Conservation (phyloP, 1,139 yeast species). For the Pichia sp. region DNA sequence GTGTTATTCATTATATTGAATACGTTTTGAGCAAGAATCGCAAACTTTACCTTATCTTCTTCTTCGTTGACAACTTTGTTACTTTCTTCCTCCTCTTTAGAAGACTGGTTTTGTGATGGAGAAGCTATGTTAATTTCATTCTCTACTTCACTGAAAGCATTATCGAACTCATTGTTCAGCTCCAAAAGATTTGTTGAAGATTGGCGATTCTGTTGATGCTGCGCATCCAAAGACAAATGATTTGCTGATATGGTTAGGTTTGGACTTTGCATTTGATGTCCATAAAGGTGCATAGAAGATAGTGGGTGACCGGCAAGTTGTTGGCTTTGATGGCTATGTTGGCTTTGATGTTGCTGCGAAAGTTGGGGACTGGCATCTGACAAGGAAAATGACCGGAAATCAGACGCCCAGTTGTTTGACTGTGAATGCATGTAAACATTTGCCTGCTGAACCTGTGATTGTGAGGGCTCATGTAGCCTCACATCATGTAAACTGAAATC, state of each 20-base stretch:
- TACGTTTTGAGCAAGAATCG: conserved; percentile 31
- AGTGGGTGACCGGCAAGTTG: background rate
- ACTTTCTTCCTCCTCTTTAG: conserved; percentile 10
- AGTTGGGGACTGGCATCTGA: background rate
- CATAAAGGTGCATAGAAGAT: background rate
- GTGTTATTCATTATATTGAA: conserved; percentile 31
- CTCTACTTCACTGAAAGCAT: conserved; percentile 25
- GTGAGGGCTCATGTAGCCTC: background rate
- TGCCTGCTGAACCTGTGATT: background rate
- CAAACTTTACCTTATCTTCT: conserved; percentile 30
- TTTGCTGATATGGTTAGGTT: background rate
- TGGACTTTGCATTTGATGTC: background rate
- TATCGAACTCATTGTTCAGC: conserved; percentile 18
- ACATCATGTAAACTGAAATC: background rate
- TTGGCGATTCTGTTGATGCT: conserved; percentile 3
- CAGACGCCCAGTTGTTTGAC: conserved; percentile 2
- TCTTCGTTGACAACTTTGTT: conserved; percentile 8
- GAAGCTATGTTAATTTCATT: conserved; percentile 14
- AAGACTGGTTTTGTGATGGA: background rate
- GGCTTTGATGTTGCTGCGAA: background rate
- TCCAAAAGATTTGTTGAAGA: conserved; percentile 6
- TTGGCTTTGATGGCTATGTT: conserved; percentile 5
- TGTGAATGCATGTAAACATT: background rate
- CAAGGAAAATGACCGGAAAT: background rate
- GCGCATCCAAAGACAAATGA: background rate